Base-by-base conservation (phyloP, 306 rosid genomes). In the Amphicarpaea edgeworthii region DNA sequence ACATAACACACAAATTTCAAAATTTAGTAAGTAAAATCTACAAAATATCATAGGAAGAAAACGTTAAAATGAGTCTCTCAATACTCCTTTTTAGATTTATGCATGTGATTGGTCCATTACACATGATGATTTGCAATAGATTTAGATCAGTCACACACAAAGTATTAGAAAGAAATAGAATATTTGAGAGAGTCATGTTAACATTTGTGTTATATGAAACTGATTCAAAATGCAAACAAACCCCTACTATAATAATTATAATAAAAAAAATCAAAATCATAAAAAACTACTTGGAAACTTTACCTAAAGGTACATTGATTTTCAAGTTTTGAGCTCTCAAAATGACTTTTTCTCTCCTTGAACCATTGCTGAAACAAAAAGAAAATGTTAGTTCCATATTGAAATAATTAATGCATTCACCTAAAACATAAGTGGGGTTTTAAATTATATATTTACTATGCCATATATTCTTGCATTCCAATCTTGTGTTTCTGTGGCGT, bases 231-330 rank as follows among this genome's bases (percentile, higher is more conserved):
- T 12, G 11, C 2, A 15, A 30, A 62, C 0, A 1, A 46, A 68
- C 21, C 42, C 59, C 15, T 2, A 15, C 10, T 16, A 3, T 8
- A 24, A 16, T 8, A 28, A 15, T 61, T 55, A 10, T 1, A n/a
- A n/a, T 0, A 24, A 58, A 20, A 21, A 20, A 41, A 54, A 5
- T 24, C 12, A 14, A 47, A 63, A 20, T 16, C 8, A 60, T 41
- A 24, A 40, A 9, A 21, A 68, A 6, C n/a, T 45, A 24, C 19
- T 47, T 67, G 6, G 34, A 68, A 45, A 40, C 12, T 12, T 43
- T 77, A 87, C 88, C 88, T 87, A 38, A 82, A 75, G 24, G 43
- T 79, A 50, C 90, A 87, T 70, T 87, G 90, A 20, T 87, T 49
- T 79, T 82, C 88, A 49, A 87, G 79, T 12, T 77, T 77, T 45